Evolutionary conservation across 1,139 yeast genomes (phyloP), one percentile per base, ranked within the genome.

Genomic region (Yamadazyma blattariae): DNA sequence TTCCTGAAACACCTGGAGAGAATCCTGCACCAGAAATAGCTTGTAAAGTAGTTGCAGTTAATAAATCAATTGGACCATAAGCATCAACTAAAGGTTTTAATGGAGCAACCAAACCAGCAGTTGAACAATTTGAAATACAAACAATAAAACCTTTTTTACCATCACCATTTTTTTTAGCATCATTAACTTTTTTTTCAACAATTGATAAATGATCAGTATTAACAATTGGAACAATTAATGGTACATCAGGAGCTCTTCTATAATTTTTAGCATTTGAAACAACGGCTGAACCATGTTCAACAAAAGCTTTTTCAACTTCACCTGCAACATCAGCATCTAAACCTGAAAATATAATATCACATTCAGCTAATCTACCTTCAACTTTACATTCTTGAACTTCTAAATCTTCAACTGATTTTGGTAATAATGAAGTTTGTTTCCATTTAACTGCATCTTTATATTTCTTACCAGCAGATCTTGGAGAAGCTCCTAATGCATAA

Each of bases 1-100:
- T 90, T 42, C 95, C 94, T 19, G 96, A 79, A 35, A 90, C 96
- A 59, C 99, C 99, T 30, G 99, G 99, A 11, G 96, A 86, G 62
- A 87, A 92, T 2, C 99, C 99, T 19, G 95, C 98, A 49, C 99
- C 99, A 7, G 97, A 89, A 46, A 92, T 87, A 29, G 98, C 98
- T 63, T 92, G 99, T 63, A 92, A 65, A 13, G 98, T 92, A 39
- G 97, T 89, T 35, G 96, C 79, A 23, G 96, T 82, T 51, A 90
- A 75, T 22, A 82, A 75, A 42, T 87, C 90, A 42, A 92, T 77
- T 34, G 97, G 96, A 33, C 98, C 98, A 55, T 85, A 90, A 38
- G 71, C 64, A 39, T 89, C 95, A 32, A 84, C 87, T 52, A 92
- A 73, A 13, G 98, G 98, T 58, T 87, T 88, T 59, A 92, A 72